Percentiles rank a stretch among this genome's conserved stretches.
Conservation (phyloP, 208 protist genomes). For the Trypanosoma scelopori region DNA sequence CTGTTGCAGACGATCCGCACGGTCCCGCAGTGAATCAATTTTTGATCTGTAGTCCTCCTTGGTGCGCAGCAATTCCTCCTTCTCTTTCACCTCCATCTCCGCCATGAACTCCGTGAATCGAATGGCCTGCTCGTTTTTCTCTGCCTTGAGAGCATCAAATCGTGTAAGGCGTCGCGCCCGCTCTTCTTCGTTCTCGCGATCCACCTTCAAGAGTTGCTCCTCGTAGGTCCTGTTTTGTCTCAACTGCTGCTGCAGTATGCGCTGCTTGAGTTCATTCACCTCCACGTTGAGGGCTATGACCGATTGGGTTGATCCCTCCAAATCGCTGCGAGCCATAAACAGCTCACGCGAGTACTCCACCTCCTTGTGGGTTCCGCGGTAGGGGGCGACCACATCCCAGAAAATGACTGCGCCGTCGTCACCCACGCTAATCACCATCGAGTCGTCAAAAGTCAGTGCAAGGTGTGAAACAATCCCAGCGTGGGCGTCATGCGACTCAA, state of each 20-base stretch:
- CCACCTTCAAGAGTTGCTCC: conserved; percentile 91
- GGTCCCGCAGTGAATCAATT: conserved; percentile 83
- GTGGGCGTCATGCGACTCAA: conserved; percentile 87
- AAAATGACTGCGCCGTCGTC: conserved; percentile 93
- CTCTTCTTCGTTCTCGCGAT: conserved; percentile 81
- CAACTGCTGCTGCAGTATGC: conserved; percentile 94
- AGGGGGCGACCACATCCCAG: conserved; percentile 90
- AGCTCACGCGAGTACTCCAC: conserved; percentile 93
- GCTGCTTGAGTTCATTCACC: conserved; percentile 91
- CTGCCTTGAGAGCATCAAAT: conserved; percentile 70
- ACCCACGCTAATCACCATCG: conserved; percentile 91
- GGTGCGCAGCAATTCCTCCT: conserved; percentile 61
- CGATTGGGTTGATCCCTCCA: conserved; percentile 82
- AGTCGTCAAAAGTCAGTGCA: conserved; percentile 90
- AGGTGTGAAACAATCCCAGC: conserved; percentile 82
- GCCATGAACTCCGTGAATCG: conserved; percentile 94
- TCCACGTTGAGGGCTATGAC: conserved; percentile 73
- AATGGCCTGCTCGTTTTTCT: conserved; percentile 94
- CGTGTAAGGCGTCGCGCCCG: conserved; percentile 60
- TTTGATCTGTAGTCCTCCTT: conserved; percentile 92
- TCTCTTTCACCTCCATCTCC: conserved; percentile 77
- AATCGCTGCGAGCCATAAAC: conserved; percentile 92
- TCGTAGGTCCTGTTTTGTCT: conserved; percentile 93
- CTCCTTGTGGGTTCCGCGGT: conserved; percentile 74
- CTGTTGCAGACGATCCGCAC: conserved; percentile 64